A percentile compares a stretch with the other conserved stretches of the same genome.
These are phyloP conservation scores for Saksenaea vasiformis DNA, from an alignment of 371 early-diverging fungal genomes.

Conservation along the genomic window DNA sequence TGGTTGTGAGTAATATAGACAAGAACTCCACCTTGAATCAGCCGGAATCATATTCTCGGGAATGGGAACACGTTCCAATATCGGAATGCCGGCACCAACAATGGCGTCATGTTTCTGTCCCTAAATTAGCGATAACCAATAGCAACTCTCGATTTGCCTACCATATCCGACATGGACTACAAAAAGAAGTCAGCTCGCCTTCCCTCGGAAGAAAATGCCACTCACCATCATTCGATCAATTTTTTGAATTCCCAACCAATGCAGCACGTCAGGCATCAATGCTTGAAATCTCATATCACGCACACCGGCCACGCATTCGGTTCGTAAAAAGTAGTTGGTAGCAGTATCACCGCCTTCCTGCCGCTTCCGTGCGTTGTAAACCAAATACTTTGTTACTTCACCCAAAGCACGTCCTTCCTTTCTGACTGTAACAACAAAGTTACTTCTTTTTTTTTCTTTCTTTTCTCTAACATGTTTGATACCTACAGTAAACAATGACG, in stretches of 20 bases:
- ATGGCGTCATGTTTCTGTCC: constrained; percentile 92
- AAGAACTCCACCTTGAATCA: constrained; percentile 74
- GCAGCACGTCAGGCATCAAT: constrained; percentile 96
- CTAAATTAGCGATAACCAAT: neutral
- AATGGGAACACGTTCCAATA: constrained; percentile 88
- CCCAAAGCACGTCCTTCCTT: constrained; percentile 96
- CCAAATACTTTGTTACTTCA: constrained; percentile 94
- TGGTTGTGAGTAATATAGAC: neutral
- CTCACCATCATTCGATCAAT: constrained; percentile 90
- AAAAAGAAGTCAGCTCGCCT: constrained; percentile 13
- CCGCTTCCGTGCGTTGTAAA: constrained; percentile 91
- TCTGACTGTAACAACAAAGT: constrained; percentile 52
- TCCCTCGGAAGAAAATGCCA: constrained; percentile 34
- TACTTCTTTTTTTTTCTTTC: neutral
- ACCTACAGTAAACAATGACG: constrained; percentile 88
- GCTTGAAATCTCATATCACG: constrained; percentile 98
- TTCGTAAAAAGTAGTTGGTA: constrained; percentile 86
- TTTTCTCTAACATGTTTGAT: neutral
- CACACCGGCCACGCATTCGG: constrained; percentile 94
- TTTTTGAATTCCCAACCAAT: constrained; percentile 95
- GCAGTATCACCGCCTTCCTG: constrained; percentile 93
- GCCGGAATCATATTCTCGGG: constrained; percentile 90
- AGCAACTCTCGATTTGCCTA: constrained; percentile 11
- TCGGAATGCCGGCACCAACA: constrained; percentile 87
- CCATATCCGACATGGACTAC: constrained; percentile 85